phyloP scores from a whole-genome alignment of 805 yeast species.

The Candida khao-thaluensis region DNA sequence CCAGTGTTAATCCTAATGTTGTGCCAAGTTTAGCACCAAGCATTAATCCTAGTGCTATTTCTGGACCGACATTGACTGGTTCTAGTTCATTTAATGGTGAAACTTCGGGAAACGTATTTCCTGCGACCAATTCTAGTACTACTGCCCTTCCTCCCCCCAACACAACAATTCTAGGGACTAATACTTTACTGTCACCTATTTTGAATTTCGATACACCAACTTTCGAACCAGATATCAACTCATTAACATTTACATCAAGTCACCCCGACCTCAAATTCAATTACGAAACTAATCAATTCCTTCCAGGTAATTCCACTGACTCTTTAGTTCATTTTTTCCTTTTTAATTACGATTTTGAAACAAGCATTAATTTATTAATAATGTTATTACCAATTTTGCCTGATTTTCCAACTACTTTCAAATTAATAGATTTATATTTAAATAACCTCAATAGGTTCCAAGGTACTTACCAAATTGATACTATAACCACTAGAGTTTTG shows the following conservation, averaged over 20 bases:
- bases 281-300: slow-evolving; percentile 34
- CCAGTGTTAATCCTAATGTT: slow-evolving; percentile 5
- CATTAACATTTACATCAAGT: neutral
- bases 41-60: neutral
- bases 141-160: neutral
- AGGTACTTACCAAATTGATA: slow-evolving; percentile 18
- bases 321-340: slow-evolving; percentile 74
- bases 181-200: slow-evolving; percentile 3
- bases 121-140: neutral
- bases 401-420: slow-evolving; percentile 29
- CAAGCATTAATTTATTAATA: slow-evolving; percentile 20
- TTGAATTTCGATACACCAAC: slow-evolving; percentile 5
- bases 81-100: neutral
- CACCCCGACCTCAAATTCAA: slow-evolving; percentile 47
- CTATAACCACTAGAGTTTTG: slow-evolving; percentile 51
- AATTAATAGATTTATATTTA: slow-evolving; percentile 17
- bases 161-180: neutral
- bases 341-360: slow-evolving; percentile 22
- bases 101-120: neutral
- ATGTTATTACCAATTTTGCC: slow-evolving; percentile 37
- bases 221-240: slow-evolving; percentile 7
- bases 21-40: neutral
- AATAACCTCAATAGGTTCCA: slow-evolving; percentile 13
- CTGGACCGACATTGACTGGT: neutral
- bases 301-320: slow-evolving; percentile 60